These are phyloP conservation scores for Albugo candida DNA, from an alignment of 352 stramenopile species.

Conservation along the genomic window DNA sequence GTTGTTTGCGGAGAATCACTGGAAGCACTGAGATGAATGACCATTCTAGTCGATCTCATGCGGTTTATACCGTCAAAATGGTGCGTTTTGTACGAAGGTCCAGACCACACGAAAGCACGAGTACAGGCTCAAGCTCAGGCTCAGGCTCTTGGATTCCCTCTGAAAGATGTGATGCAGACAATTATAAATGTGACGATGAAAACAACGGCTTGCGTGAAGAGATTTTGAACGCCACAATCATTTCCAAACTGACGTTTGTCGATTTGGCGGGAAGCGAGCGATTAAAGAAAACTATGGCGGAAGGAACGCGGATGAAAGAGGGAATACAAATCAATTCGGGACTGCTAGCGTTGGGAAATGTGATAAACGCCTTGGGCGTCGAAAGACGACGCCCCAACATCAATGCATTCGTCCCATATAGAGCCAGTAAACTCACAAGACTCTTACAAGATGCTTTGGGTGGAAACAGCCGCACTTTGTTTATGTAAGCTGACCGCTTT, in stretches of 20 bases:
- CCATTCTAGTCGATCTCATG: constrained; percentile 69
- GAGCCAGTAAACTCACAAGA: constrained; percentile 63
- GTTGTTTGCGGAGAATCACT: constrained; percentile 54
- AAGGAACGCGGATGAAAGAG: constrained; percentile 76
- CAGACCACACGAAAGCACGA: neutral
- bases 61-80: constrained; percentile 76
- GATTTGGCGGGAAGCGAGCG: constrained; percentile 71
- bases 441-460: constrained; percentile 70
- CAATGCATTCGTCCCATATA: constrained; percentile 54
- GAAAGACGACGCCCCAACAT: constrained; percentile 24
- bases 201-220: constrained; percentile 1
- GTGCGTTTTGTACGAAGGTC: constrained; percentile 21
- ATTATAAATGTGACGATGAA: neutral
- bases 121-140: neutral
- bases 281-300: constrained; percentile 70
- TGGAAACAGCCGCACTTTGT: constrained; percentile 75
- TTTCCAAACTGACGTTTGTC: constrained; percentile 77
- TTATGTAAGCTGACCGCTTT: constrained; percentile 34
- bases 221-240: constrained; percentile 13
- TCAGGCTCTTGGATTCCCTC: neutral
- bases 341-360: constrained; percentile 63
- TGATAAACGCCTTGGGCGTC: constrained; percentile 74
- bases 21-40: constrained; percentile 81
- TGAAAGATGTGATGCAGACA: neutral
- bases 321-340: constrained; percentile 80